Evolutionary conservation across 2,329 filamentous ascomycete species (phyloP).

Genomic region (Sporothrix schenckii): DNA sequence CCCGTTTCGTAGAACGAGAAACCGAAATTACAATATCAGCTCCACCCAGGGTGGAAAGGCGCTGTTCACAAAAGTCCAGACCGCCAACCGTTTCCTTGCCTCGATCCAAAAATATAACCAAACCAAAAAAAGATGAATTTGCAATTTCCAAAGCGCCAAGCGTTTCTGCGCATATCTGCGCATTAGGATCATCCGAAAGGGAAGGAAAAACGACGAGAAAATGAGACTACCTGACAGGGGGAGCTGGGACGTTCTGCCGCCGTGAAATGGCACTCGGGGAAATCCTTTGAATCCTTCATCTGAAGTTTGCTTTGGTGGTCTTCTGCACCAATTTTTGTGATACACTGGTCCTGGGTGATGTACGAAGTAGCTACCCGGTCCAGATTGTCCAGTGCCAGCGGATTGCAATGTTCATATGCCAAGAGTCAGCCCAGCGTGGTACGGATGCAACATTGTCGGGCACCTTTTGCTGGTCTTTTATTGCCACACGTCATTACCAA

Average conservation of each 20-base stretch:
- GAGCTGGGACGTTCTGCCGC: background rate
- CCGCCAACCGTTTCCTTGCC: background rate
- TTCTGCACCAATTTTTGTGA: background rate
- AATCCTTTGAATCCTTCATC: constrained; percentile 14
- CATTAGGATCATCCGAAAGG: constrained; percentile 16
- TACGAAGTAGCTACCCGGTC: constrained; percentile 6
- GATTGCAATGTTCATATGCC: background rate
- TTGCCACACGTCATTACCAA: background rate
- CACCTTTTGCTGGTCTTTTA: background rate
- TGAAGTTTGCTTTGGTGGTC: background rate
- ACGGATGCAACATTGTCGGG: constrained; percentile 18
- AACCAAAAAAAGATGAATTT: background rate
- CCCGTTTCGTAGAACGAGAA: background rate
- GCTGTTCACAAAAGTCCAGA: background rate
- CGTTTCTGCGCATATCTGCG: constrained; percentile 14
- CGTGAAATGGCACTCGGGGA: background rate
- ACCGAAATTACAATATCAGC: constrained; percentile 18
- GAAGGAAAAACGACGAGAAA: background rate
- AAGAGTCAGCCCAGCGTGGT: background rate
- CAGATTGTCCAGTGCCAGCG: too few relatives aligned
- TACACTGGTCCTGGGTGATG: background rate
- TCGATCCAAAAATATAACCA: constrained; percentile 20
- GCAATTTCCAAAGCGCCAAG: constrained; percentile 23
- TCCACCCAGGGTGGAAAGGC: constrained; percentile 9
- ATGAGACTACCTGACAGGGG: background rate